A percentile compares a stretch with the other conserved stretches of the same genome.
phyloP scores from a whole-genome alignment of 2,329 filamentous ascomycete species.

The Sordariomycetes sp. region DNA sequence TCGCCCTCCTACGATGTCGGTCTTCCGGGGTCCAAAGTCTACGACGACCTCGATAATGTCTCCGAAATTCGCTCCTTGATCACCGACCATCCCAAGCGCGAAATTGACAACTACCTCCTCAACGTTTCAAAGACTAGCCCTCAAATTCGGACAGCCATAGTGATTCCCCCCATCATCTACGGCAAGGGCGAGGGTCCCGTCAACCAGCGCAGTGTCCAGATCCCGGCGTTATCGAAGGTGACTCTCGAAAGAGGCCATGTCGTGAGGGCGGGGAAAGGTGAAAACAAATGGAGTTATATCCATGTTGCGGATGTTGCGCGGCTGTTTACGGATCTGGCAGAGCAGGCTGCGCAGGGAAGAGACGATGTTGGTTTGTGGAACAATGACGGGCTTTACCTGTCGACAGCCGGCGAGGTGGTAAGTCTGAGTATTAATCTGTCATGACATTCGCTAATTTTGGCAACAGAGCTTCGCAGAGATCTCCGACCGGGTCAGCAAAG shows the following conservation, averaged over 20 bases:
- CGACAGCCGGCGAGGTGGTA: conserved; percentile 17
- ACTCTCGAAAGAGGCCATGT: conserved; percentile 21
- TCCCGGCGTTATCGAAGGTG: conserved; percentile 23
- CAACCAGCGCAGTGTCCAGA: conserved; percentile 30
- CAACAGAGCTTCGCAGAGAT: conserved; percentile 18
- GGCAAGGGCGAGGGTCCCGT: conserved; percentile 25
- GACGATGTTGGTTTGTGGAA: conserved; percentile 21
- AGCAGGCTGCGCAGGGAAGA: conserved; percentile 14
- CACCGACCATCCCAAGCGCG: conserved; percentile 14
- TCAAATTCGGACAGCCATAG: conserved; percentile 21
- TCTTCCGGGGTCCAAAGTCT: too few species aligned
- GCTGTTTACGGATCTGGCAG: conserved; percentile 18
- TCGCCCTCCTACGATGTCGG: conserved; percentile 14
- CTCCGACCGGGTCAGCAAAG: conserved; percentile 15
- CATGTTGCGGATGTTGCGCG: conserved; percentile 22
- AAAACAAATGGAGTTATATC: conserved; percentile 23
- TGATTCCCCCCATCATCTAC: conserved; percentile 28
- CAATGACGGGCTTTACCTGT: conserved; percentile 26
- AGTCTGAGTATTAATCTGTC: conserved; percentile 2
- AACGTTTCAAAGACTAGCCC: conserved; percentile 14
- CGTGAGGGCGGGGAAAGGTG: conserved; percentile 21
- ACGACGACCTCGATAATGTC: conserved; percentile 22
- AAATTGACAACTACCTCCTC: conserved; percentile 26
- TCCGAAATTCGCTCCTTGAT: conserved; percentile 16
- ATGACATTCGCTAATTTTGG: background rate